A percentile compares a stretch with the other conserved stretches of the same genome.
Conservation (phyloP, 495 filamentous ascomycete species). For the Chaetomium tenue region DNA sequence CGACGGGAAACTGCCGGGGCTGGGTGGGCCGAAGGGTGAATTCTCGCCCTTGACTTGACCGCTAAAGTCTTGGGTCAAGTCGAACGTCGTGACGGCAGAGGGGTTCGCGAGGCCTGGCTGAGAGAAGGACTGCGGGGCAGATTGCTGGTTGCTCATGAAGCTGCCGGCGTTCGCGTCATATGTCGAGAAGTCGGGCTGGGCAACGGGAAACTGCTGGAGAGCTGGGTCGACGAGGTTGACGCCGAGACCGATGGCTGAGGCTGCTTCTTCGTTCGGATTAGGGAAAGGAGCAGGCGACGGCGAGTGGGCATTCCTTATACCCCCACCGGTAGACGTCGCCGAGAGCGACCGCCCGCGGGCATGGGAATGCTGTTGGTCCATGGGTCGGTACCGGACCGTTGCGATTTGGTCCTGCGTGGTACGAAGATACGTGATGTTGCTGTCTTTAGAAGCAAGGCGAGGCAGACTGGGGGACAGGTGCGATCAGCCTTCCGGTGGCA, state of each 20-base stretch:
- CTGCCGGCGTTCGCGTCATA: slow-evolving; percentile 37
- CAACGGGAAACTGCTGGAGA: slow-evolving; percentile 37
- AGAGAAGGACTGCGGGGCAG: slow-evolving; percentile 40
- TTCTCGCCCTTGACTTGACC: slow-evolving; percentile 39
- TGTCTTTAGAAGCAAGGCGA: slow-evolving; percentile 38
- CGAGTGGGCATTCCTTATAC: slow-evolving; percentile 53
- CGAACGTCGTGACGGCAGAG: slow-evolving; percentile 36
- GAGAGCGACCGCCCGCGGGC: slow-evolving; percentile 50
- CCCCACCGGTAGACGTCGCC: slow-evolving; percentile 37
- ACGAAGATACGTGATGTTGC: slow-evolving; percentile 27
- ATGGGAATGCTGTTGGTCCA: slow-evolving; percentile 50
- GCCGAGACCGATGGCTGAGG: slow-evolving; percentile 46
- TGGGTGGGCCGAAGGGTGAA: slow-evolving; percentile 33
- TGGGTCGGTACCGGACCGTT: slow-evolving; percentile 30
- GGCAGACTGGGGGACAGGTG: slow-evolving; percentile 30
- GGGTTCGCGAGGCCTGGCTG: slow-evolving; percentile 38
- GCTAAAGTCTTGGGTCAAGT: slow-evolving; percentile 42
- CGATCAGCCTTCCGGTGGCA: slow-evolving; percentile 42
- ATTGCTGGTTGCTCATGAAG: slow-evolving; percentile 44
- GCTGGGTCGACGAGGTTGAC: slow-evolving; percentile 45
- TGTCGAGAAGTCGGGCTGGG: slow-evolving; percentile 39
- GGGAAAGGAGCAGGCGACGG: slow-evolving; percentile 49
- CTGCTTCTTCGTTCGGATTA: slow-evolving; percentile 39
- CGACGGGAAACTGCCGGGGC: slow-evolving; percentile 26
- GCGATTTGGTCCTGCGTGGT: slow-evolving; percentile 11